phyloP scores from a whole-genome alignment of 2,329 filamentous ascomycete species.

The Penicillium sclerotiorum region DNA sequence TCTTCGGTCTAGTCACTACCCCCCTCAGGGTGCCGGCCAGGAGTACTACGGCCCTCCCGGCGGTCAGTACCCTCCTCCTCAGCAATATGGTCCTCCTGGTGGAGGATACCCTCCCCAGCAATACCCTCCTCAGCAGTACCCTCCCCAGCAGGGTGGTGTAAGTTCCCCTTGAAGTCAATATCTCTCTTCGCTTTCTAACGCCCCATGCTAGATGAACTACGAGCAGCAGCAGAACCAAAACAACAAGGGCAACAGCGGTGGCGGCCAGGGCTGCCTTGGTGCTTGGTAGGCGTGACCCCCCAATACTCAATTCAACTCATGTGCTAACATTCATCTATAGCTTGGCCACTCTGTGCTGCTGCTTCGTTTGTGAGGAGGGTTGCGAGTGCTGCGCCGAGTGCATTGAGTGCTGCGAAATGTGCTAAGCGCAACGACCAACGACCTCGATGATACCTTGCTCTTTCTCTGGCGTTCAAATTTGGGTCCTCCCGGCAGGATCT shows the following conservation, averaged over 20 bases:
- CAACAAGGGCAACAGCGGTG: slow-evolving; percentile 10
- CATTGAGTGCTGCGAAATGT: slow-evolving; percentile 54
- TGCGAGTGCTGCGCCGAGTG: slow-evolving; percentile 68
- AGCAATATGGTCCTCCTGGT: slow-evolving; percentile 16
- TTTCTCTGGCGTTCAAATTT: slow-evolving; percentile 23
- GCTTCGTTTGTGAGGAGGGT: slow-evolving; percentile 65
- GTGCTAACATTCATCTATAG: slow-evolving; percentile 31
- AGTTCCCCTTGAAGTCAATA: too few relatives aligned
- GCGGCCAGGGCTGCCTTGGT: slow-evolving; percentile 51
- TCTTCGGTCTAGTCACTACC: too few relatives aligned
- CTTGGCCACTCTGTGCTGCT: slow-evolving; percentile 62
- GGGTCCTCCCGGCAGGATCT: slow-evolving; percentile 1
- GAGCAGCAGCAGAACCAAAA: slow-evolving; percentile 45
- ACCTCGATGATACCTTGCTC: slow-evolving; percentile 24
- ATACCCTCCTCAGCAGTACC: slow-evolving; percentile 41
- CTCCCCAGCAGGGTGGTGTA: slow-evolving; percentile 40
- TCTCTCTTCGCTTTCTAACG: too few relatives aligned
- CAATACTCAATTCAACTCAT: not conserved
- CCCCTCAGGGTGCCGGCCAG: too few relatives aligned
- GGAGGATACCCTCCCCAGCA: slow-evolving; percentile 33
- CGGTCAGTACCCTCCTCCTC: not conserved
- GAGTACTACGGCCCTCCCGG: slow-evolving; percentile 34
- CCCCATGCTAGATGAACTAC: not conserved
- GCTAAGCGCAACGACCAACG: slow-evolving; percentile 30
- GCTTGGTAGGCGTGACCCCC: slow-evolving; percentile 47